Base-by-base conservation (phyloP, 441 rosid species). In the Cnidoscolus chayamansa region DNA sequence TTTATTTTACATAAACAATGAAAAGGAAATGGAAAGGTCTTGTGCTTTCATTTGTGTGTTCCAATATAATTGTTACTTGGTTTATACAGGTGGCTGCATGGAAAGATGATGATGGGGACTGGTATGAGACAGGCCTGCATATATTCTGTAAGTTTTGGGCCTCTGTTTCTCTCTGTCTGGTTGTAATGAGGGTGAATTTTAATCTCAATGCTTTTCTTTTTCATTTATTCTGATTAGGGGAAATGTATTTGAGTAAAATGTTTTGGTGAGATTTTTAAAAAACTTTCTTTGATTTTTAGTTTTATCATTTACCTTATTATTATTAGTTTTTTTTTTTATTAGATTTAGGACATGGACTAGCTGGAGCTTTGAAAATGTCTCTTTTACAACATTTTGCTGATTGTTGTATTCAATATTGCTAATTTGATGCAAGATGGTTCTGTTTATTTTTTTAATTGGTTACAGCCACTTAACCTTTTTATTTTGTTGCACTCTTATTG, bases 51-150 rank as follows among this genome's bases (percentile, higher is more conserved):
- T 43, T 12, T 43, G 48, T 49, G 16, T 50, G 19, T 48, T 72
- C 17, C 48, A 57, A 73, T 60, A 63, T 10, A 20, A 32, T 31
- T 25, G 45, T 65, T 13, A 17, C 63, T 32, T 69, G 37, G 5
- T 67, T 35, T 9, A 48, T 58, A 20, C 72, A 94, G 98, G 87
- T 92, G 72, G 98, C 97, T 76, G 97, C 97, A 12, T 92, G 98
- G 98, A 90, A 88, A 80, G 97, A 92, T 82, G 87, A 84, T 49
- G 95, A 89, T 77, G 97, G 97, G 63, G 97, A 94, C 78, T 94
- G 98, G 94, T 92, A 92, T 45, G 97, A 94, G 80, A 94, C 97
- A 49, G 97, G 98, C 49, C 80, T 94, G 79, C 98, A 94, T 81
- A 92, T 94, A 80, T 94, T 94, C 82, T 94, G 97, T 94, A 85